Evolutionary conservation across 805 yeast species (phyloP), one percentile per base, ranked within the genome.

Genomic region (Yamadazyma ubonensis): DNA sequence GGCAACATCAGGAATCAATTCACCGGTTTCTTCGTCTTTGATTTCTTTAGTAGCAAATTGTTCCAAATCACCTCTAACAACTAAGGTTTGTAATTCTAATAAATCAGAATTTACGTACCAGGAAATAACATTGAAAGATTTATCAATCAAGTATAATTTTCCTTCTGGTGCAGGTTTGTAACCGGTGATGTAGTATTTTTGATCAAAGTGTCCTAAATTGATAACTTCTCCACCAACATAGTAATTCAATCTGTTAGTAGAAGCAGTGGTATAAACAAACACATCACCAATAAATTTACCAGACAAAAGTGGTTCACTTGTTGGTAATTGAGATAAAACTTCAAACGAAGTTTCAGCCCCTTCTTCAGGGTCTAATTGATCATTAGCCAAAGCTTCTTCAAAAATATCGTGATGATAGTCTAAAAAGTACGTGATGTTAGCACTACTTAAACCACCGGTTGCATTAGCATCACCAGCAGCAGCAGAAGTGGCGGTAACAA

Each of bases 231-330:
- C 95, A 53, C 99, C 99, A 45, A 93, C 98, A 46, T 89, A 78
- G 61, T 93, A 93, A 66, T 90, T 91, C 57, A 93, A 74, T 63
- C 98, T 80, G 67, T 89, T 87, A 28, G 72, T 58, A 17, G 95
- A 74, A 14, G 80, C 57, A 2, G 97, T 88, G 11, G 97, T 87
- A 70, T 84, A 93, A 39, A 93, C 79, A 61, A 91, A 90, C 33
- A 93, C 97, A 68, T 93, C 98, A 50, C 98, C 99, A 54, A 90
- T 89, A 89, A 97, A 93, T 61, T 82, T 83, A 55, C 97, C 97
- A 20, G 95, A 83, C 44, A 86, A 79, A 27, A 91, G 78, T 14
- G 81, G 67, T 59, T 93, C 99, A 2, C 70, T 51, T 18, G 71
- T 63, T 42, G 78, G 76, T 44, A 88, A 76, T 46, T 95, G 96